Percentiles rank a stretch among this genome's conserved stretches.
Evolutionary conservation across 768 basidiomycete genomes (phyloP).

Genomic region (Phanerochaete carnosa): DNA sequence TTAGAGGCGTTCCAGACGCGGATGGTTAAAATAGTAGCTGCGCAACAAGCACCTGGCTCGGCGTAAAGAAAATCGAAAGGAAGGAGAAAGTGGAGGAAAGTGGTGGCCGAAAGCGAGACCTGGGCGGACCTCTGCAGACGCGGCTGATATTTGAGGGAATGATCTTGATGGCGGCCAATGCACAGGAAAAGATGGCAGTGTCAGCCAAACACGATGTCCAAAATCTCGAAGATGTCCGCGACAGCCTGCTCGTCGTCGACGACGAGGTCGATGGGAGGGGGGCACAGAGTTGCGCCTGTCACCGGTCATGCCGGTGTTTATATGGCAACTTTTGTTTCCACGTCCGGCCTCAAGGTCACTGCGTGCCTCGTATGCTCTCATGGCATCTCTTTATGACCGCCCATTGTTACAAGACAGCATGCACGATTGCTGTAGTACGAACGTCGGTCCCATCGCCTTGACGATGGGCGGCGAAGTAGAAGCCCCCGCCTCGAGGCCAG

Average conservation of each 20-base stretch:
- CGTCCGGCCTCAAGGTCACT: neutral
- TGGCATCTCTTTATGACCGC: neutral
- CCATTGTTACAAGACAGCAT: neutral
- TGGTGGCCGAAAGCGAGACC: neutral
- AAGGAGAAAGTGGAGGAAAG: conserved; percentile 9
- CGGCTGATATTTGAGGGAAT: neutral
- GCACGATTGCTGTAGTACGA: neutral
- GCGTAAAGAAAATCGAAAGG: conserved; percentile 14
- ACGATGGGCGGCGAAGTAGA: neutral
- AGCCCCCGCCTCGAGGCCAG: neutral
- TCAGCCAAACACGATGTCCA: too few species aligned
- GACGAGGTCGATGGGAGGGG: neutral
- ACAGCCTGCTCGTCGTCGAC: neutral
- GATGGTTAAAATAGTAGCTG: neutral
- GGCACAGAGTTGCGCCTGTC: neutral
- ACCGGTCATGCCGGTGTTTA: neutral
- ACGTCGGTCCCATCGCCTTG: neutral
- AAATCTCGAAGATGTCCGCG: neutral
- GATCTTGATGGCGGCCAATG: conserved; percentile 5
- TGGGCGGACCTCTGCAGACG: neutral
- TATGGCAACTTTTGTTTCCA: conserved; percentile 2
- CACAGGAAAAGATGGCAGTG: conserved; percentile 3
- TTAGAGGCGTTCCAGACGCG: conserved; percentile 6
- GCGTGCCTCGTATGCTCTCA: neutral
- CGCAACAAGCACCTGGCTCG: conserved; percentile 16